Conservation (phyloP, 805 yeast genomes). For the Cyberlindnera galapagoensis region DNA sequence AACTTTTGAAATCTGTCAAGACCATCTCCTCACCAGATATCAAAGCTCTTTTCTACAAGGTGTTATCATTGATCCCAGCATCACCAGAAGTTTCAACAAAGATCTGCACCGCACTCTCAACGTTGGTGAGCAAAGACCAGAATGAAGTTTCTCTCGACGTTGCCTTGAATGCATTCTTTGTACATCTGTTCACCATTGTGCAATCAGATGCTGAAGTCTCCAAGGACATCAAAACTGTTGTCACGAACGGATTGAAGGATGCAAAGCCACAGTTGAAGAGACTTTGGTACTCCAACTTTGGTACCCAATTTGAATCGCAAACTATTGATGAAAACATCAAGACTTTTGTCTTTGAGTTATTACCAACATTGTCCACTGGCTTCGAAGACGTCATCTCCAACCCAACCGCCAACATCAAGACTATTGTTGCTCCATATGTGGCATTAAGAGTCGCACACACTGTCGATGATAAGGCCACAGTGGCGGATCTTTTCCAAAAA, state of each 20-base stretch:
- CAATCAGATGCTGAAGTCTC: conserved; percentile 13
- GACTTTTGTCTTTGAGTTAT: conserved; percentile 15
- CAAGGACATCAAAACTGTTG: conserved; percentile 21
- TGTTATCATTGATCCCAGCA: conserved; percentile 32
- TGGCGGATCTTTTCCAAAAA: conserved; percentile 26
- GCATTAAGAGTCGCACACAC: conserved; percentile 24
- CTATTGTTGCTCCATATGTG: conserved; percentile 49
- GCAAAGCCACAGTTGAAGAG: conserved; percentile 56
- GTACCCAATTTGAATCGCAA: conserved; percentile 23
- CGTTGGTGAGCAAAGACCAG: conserved; percentile 64
- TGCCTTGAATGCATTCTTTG: conserved; percentile 43
- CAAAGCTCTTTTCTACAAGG: conserved; percentile 44
- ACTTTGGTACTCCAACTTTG: conserved; percentile 59
- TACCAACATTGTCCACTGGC: conserved; percentile 25
- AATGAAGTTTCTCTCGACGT: conserved; percentile 58
- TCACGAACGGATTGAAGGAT: conserved; percentile 52
- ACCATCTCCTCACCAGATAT: conserved; percentile 57
- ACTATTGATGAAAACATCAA: conserved; percentile 6
- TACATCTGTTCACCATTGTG: conserved; percentile 30
- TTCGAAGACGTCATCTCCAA: conserved; percentile 40
- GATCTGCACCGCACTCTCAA: conserved; percentile 37
- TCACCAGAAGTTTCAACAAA: conserved; percentile 28
- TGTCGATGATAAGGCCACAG: conserved; percentile 22
- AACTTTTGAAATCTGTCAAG: conserved; percentile 52
- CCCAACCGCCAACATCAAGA: conserved; percentile 41